Conservation (phyloP, 2,329 filamentous ascomycete genomes). For the Colletotrichum cuscutae region DNA sequence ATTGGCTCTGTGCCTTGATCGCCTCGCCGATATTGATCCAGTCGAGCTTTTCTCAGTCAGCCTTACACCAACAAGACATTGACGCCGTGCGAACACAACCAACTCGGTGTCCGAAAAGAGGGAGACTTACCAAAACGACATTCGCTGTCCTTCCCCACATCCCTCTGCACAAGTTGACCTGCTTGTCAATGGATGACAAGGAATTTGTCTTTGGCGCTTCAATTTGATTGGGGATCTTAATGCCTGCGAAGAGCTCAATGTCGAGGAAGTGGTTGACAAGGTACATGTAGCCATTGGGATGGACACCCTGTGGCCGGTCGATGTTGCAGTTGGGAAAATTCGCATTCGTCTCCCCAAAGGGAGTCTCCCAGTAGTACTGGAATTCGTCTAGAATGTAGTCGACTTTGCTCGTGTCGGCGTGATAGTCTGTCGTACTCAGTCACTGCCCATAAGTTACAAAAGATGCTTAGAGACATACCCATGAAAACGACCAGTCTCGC, state of each 20-base stretch:
- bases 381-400: conserved; percentile 74
- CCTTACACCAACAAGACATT: not conserved
- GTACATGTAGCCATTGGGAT: conserved; percentile 53
- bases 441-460: not conserved
- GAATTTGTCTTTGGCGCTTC: conserved; percentile 49
- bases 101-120: not conserved
- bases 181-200: conserved; percentile 41
- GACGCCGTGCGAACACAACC: not conserved
- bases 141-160: conserved; percentile 41
- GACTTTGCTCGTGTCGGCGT: conserved; percentile 58
- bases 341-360: conserved; percentile 70
- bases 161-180: conserved; percentile 42
- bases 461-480: conserved; percentile 51
- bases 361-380: conserved; percentile 77
- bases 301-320: conserved; percentile 64
- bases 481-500: conserved; percentile 78
- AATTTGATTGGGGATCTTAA: conserved; percentile 48
- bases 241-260: conserved; percentile 43
- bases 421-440: conserved; percentile 62
- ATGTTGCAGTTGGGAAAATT: conserved; percentile 73
- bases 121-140: conserved; percentile 48
- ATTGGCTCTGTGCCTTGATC: conserved; percentile 47
- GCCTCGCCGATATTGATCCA: conserved; percentile 53
- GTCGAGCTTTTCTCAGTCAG: conserved; percentile 49
- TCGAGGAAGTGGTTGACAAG: conserved; percentile 55